Evolutionary conservation across 352 stramenopile genomes (phyloP).

Genomic region (Phytophthora crassamura): DNA sequence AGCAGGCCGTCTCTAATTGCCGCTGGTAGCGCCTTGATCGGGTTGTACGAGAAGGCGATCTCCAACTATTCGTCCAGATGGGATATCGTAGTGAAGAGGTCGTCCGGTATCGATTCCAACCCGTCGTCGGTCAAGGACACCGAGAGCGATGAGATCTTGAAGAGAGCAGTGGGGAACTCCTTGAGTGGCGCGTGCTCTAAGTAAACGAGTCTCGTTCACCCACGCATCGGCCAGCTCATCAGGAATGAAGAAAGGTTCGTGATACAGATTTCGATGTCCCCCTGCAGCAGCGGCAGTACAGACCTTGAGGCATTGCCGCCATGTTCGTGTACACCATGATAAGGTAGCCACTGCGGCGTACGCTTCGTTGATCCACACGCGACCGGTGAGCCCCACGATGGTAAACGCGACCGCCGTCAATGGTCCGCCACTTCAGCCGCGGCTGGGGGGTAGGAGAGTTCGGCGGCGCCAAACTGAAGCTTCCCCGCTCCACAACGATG

Average conservation of each 20-base stretch:
- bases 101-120: conserved; percentile 27
- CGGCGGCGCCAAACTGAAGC: conserved; percentile 5
- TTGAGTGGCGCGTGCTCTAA: conserved; percentile 37
- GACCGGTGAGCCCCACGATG: conserved; percentile 38
- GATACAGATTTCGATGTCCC: conserved; percentile 52
- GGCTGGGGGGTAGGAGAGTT: not conserved
- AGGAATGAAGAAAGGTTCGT: conserved; percentile 46
- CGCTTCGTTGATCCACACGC: conserved; percentile 54
- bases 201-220: conserved; percentile 39
- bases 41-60: conserved; percentile 40
- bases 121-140: conserved; percentile 37
- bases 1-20: conserved; percentile 20
- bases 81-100: conserved; percentile 29
- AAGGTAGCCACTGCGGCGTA: conserved; percentile 48
- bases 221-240: conserved; percentile 34
- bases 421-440: conserved; percentile 3
- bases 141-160: conserved; percentile 26
- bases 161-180: conserved; percentile 41
- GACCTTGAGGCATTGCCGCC: conserved; percentile 43
- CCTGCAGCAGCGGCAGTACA: conserved; percentile 46
- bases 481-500: conserved; percentile 2
- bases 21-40: conserved; percentile 31
- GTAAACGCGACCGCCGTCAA: conserved; percentile 16
- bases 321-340: conserved; percentile 60
- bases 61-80: conserved; percentile 32